Evolutionary conservation across 306 rosid genomes (phyloP).

Genomic region (Quercus suber): DNA sequence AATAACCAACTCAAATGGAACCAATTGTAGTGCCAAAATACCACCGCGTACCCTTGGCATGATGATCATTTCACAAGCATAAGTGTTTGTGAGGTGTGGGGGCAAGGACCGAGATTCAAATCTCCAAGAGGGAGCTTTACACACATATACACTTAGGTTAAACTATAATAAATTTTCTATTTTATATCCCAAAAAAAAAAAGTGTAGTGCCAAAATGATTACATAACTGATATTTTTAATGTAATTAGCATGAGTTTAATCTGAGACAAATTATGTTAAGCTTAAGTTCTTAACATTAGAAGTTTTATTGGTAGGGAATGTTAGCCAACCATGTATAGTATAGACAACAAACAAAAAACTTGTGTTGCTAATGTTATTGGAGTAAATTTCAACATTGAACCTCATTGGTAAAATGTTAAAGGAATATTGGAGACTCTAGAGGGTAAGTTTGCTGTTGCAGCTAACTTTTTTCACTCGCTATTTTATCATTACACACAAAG

Average conservation of each 20-base stretch:
- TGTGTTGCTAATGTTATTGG: background rate
- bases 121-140: fast-evolving
- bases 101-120: fast-evolving
- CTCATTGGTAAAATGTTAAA: background rate
- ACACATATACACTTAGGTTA: too few species aligned
- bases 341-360: background rate
- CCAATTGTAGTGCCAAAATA: too few species aligned
- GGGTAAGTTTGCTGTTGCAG: too few species aligned
- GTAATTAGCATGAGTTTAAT: background rate
- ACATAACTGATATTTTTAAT: background rate
- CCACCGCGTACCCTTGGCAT: fast-evolving
- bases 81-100: too few species aligned
- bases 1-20: too few species aligned
- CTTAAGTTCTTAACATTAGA: too few species aligned
- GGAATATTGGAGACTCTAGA: background rate
- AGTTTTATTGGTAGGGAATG: background rate
- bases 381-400: background rate
- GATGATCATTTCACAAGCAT: fast-evolving
- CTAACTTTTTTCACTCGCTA: background rate
- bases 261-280: background rate
- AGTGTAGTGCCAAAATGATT: background rate
- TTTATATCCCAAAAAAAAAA: too few species aligned
- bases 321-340: background rate
- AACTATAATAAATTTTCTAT: too few species aligned
- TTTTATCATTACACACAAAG: background rate